These are phyloP conservation scores for Kitagawia praeruptora DNA, from an alignment of 129 eudicot species.

Conservation along the genomic window DNA sequence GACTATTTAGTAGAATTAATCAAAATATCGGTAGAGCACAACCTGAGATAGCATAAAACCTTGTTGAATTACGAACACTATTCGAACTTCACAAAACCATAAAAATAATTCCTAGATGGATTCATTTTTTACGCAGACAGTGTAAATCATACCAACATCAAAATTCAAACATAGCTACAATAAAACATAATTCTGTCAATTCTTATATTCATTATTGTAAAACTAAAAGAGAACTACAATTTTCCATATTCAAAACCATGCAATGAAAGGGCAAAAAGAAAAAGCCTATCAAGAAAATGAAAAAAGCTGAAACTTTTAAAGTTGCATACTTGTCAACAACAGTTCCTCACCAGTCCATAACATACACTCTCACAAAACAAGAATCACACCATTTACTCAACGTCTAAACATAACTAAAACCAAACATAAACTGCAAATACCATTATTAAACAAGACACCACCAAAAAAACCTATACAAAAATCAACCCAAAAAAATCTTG, in stretches of 20 bases:
- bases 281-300: neutral
- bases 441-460: neutral
- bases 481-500: neutral
- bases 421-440: neutral
- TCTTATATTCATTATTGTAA: neutral
- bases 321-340: neutral
- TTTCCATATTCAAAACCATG: neutral
- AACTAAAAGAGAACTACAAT: neutral
- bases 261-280: neutral
- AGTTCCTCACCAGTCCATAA: neutral
- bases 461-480: too few species aligned
- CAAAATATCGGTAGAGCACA: neutral
- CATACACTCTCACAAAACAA: neutral
- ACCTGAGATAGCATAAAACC: conserved; percentile 2
- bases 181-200: neutral
- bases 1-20: neutral
- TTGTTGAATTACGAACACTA: neutral
- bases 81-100: neutral
- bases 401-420: neutral
- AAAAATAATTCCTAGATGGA: neutral
- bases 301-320: neutral
- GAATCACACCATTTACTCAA: conserved; percentile 4
- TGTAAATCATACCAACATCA: neutral
- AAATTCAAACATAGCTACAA: neutral
- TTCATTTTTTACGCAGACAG: neutral